phyloP scores from a whole-genome alignment of 352 stramenopile species.

The Peronospora destructor region DNA sequence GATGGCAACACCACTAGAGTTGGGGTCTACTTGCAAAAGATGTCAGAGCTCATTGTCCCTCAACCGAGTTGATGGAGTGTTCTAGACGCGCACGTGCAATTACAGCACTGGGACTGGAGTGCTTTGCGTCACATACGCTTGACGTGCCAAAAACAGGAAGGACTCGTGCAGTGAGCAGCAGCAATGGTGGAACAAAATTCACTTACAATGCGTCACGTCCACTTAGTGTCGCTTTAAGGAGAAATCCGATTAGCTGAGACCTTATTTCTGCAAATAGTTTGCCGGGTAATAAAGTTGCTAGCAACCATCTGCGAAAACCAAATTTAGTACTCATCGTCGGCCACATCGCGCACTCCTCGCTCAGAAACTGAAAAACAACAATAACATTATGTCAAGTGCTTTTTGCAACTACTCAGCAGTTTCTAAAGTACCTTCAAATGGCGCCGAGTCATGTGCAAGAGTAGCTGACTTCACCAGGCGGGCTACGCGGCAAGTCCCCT shows the following conservation, averaged over 20 bases:
- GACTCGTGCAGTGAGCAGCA: constrained; percentile 11
- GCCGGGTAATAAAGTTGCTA: no score
- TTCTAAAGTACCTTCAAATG: constrained; percentile 52
- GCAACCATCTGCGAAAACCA: not conserved
- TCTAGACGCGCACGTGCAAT: constrained; percentile 56
- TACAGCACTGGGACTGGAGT: constrained; percentile 42
- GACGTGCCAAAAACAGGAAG: no score
- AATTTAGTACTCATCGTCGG: constrained; percentile 16
- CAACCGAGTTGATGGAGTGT: constrained; percentile 53
- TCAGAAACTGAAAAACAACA: constrained; percentile 18
- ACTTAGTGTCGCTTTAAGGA: no score
- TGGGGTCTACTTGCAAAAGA: not conserved
- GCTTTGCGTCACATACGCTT: constrained; percentile 71
- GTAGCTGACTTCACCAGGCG: constrained; percentile 46
- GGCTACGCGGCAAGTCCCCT: constrained; percentile 37
- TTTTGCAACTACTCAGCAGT: not conserved
- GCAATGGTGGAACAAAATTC: no score
- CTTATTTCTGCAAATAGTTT: no score
- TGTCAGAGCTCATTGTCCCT: constrained; percentile 6
- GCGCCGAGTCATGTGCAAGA: constrained; percentile 26
- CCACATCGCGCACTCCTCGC: constrained; percentile 20
- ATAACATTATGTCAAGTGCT: not conserved
- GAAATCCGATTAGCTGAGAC: no score
- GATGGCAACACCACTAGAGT: not conserved
- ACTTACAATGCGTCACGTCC: no score